phyloP scores from a whole-genome alignment of 2,329 filamentous ascomycete species.

The Sclerotinia spermophila region DNA sequence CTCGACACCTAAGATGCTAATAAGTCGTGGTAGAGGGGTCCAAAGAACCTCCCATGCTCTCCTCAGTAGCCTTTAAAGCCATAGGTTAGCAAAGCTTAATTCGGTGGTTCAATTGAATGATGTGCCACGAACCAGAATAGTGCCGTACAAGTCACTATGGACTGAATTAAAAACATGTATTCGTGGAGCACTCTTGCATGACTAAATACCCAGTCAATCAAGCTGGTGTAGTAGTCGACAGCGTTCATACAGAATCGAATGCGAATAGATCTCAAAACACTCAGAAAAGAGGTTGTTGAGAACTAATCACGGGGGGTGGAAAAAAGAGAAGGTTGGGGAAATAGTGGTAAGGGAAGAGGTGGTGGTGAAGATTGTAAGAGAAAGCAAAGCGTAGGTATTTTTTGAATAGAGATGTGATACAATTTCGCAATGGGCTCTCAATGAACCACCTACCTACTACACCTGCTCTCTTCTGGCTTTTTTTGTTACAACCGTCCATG shows the following conservation, averaged over 20 bases:
- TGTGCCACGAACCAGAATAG: constrained; percentile 32
- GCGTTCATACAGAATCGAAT: constrained; percentile 37
- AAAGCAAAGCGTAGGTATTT: neutral
- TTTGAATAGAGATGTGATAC: neutral
- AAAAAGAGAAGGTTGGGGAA: too few relatives aligned
- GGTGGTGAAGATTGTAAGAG: neutral
- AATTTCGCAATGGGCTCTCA: neutral
- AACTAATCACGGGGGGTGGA: neutral
- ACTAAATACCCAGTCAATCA: constrained; percentile 35
- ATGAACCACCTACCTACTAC: too few relatives aligned
- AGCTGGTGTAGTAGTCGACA: constrained; percentile 33
- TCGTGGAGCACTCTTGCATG: constrained; percentile 33
- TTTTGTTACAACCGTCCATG: constrained; percentile 6
- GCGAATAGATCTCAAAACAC: constrained; percentile 17
- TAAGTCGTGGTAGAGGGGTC: constrained; percentile 86
- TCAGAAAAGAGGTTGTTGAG: constrained; percentile 18
- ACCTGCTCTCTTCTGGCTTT: constrained; percentile 6
- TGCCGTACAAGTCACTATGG: constrained; percentile 35
- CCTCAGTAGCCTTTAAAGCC: constrained; percentile 65
- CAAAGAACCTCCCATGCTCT: constrained; percentile 84
- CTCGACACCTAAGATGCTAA: constrained; percentile 87
- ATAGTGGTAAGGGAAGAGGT: neutral
- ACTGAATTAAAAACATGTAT: constrained; percentile 38
- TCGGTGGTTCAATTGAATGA: neutral
- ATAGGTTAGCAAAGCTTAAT: constrained; percentile 22